A percentile compares a stretch with the other conserved stretches of the same genome.
Conservation (phyloP, 2,329 filamentous ascomycete species). For the Fusarium anthophilum region DNA sequence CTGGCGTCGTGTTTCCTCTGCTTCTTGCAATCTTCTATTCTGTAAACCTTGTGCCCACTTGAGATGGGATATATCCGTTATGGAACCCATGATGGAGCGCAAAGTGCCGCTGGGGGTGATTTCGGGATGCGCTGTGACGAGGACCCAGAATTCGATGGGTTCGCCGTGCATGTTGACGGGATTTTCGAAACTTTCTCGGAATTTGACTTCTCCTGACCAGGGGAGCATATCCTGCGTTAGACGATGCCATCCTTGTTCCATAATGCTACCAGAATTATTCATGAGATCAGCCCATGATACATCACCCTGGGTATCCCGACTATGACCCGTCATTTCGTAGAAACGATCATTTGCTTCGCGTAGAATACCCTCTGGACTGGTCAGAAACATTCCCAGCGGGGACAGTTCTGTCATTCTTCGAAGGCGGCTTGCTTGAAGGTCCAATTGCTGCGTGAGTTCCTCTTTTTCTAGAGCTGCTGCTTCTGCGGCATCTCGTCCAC, state of each 20-base stretch:
- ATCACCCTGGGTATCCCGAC: slow-evolving; percentile 48
- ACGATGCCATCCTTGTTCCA: slow-evolving; percentile 51
- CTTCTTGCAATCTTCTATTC: slow-evolving; percentile 48
- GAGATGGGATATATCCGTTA: slow-evolving; percentile 56
- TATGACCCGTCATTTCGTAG: slow-evolving; percentile 57
- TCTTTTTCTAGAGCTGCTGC: slow-evolving; percentile 48
- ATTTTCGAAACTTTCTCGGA: slow-evolving; percentile 44
- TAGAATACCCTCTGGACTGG: slow-evolving; percentile 52
- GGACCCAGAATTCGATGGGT: slow-evolving; percentile 55
- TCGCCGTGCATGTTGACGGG: slow-evolving; percentile 41
- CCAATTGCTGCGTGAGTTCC: slow-evolving; percentile 46
- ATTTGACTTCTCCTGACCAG: slow-evolving; percentile 53
- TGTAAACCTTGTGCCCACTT: slow-evolving; percentile 55
- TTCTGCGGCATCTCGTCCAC: slow-evolving; percentile 52
- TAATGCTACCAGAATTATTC: slow-evolving; percentile 45
- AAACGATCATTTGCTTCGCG: slow-evolving; percentile 57
- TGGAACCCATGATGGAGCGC: slow-evolving; percentile 52
- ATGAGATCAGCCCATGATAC: slow-evolving; percentile 56
- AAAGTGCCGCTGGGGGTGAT: slow-evolving; percentile 47
- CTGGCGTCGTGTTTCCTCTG: slow-evolving; percentile 54
- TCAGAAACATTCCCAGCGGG: slow-evolving; percentile 51
- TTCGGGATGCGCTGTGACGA: slow-evolving; percentile 50
- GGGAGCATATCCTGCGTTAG: slow-evolving; percentile 48
- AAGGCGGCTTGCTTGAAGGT: slow-evolving; percentile 49
- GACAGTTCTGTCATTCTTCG: slow-evolving; percentile 51